A percentile compares a stretch with the other conserved stretches of the same genome.
Evolutionary conservation across 768 basidiomycete species (phyloP).

Genomic region (Tricholoma furcatifolium): DNA sequence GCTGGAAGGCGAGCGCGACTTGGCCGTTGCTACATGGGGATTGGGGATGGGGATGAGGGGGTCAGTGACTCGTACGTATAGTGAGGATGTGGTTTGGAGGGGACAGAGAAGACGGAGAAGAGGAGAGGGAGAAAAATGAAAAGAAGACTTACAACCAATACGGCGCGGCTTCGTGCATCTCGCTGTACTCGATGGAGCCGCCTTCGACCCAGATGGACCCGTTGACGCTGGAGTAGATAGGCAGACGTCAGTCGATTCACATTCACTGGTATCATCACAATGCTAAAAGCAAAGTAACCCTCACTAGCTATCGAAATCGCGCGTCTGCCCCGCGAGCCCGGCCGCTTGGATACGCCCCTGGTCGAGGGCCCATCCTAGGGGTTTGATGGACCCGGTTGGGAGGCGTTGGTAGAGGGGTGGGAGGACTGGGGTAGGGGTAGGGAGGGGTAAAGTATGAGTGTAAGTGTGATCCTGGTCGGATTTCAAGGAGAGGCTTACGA

Average conservation of each 20-base stretch:
- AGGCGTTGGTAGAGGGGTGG: slow-evolving; percentile 29
- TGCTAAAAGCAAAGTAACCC: slow-evolving; percentile 5
- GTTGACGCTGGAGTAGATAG: slow-evolving; percentile 28
- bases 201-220: slow-evolving; percentile 43
- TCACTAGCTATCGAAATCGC: slow-evolving; percentile 40
- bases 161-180: slow-evolving; percentile 42
- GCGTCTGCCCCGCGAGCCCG: slow-evolving; percentile 38
- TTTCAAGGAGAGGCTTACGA: slow-evolving; percentile 1
- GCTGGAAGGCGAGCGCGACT: slow-evolving; percentile 41
- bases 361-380: slow-evolving; percentile 37
- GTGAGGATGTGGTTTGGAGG: background rate
- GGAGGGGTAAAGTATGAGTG: background rate
- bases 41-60: no score
- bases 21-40: slow-evolving; percentile 43
- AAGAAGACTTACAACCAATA: slow-evolving; percentile 40
- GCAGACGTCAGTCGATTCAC: no score
- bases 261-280: no score
- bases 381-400: slow-evolving; percentile 36
- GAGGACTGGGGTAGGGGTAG: no score
- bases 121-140: background rate
- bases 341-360: slow-evolving; percentile 41
- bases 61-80: no score
- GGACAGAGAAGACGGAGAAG: no score
- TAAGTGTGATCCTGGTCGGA: background rate
- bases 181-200: slow-evolving; percentile 41